Base-by-base conservation (phyloP, 179 eudicot species). In the Beta macrorhiza region DNA sequence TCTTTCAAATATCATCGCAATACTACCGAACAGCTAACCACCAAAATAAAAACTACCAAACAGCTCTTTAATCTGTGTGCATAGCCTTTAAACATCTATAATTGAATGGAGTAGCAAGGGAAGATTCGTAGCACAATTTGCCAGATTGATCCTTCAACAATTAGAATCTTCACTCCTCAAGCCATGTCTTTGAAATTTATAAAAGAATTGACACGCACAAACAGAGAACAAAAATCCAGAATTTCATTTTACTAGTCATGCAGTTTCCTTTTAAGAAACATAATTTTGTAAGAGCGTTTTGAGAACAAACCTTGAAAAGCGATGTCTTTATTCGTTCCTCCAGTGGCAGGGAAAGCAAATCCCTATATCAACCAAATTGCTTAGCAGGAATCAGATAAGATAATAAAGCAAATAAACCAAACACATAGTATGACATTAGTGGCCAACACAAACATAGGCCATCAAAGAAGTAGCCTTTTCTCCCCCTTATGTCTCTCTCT, bases 281-380 rank as follows among this genome's bases (percentile, higher is more conserved):
- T 77, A 4, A 58, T 44, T 25, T 32, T 51, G 67, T 22, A 53
- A n/a, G 56, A 47, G 14, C 67, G 19, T 17, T 67, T 62, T n/a
- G 13, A 65, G 17, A 56, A 85, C 95, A 79, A 79, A 96, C 98
- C 99, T 96, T 90, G 75, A 80, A 79, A 79, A 96, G 83, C 90
- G 74, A 87, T 42, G 32, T 87, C 89, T 82, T 92, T 20, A 85
- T 76, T 59, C 98, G 92, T 68, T 92, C 93, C 79, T 89, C 93
- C 81, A 96, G 84, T 29, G 98, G 92, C 78, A 92, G 74, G 78
- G 86, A 74, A 80, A 84, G 90, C 90, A 93, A 84, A 76, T 22
- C 73, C 86, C 99, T 96, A 90, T 77, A 82, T 53, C 29, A 65
- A 81, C 22, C 74, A 77, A 75, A 70, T 11, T 53, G 62, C 72